Evolutionary conservation across 371 early-diverging fungal genomes (phyloP), one percentile per base, ranked within the genome.

Genomic region (Lichtheimia hyalospora): DNA sequence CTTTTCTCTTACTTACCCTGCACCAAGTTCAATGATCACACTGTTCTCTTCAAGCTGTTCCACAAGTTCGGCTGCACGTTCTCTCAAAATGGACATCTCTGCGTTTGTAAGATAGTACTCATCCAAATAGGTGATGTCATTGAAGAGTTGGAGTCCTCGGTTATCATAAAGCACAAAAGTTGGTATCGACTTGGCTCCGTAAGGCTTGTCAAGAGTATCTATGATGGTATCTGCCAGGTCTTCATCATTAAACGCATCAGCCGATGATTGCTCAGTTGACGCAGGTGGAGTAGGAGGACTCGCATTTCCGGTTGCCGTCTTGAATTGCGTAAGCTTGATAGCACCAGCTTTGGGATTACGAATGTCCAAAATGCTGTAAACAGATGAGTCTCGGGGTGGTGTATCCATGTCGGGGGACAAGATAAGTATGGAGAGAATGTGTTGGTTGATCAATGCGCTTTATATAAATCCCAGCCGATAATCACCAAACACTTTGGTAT

Each of bases 21-120:
- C 89, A 15, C 95, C 95, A 5, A 95, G 81, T 73, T 95, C 95
- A 52, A 95, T 81, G 23, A 94, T 64, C 15, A 84, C 82, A 52
- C 87, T 86, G 60, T 84, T 86, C 48, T 90, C 82, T 6, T 83
- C 71, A 18, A 92, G 82, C 15, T 84, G 72, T n/a, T 71, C 75
- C 3, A 89, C 83, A 57, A 92, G 77, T 40, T 86, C 83, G 51
- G 83, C 83, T 10, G 82, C 84, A n/a, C 82, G 71, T 10, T 70
- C 68, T 34, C 75, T 57, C 52, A 96, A 74, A 52, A 96, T 85
- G 27, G 89, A 85, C 39, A 89, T 86, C 69, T 96, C 96, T 28
- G 91, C 89, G 48, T 84, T 74, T 10, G 94, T 92, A 60, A 94
- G 71, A 68, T 96, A 95, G 66, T 96, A 96, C 58, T 93, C 93